Evolutionary conservation across 306 rosid genomes (phyloP).

Genomic region (Prunus davidiana): DNA sequence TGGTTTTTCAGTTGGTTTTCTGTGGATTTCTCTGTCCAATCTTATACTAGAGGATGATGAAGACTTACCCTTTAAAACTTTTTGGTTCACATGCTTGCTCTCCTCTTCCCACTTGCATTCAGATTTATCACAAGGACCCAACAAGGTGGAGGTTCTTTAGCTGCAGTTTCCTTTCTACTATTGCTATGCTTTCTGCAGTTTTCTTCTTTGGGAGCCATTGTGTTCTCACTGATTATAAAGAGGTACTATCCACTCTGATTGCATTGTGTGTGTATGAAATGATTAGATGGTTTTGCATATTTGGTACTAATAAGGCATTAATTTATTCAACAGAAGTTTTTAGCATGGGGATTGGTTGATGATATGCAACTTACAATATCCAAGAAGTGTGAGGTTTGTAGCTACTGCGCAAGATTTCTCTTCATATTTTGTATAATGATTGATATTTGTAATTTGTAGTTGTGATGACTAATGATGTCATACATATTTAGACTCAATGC

Average conservation of each 20-base stretch:
- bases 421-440: neutral
- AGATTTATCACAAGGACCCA: conserved; percentile 11
- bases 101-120: neutral
- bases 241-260: conserved; percentile 7
- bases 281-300: too few species aligned
- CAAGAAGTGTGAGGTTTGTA: conserved; percentile 25
- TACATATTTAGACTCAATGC: conserved; percentile 13
- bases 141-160: conserved; percentile 8
- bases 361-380: conserved; percentile 13
- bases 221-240: conserved; percentile 29
- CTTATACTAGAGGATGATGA: neutral
- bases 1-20: neutral
- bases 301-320: neutral
- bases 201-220: conserved; percentile 31
- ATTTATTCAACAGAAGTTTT: conserved; percentile 18
- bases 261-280: too few species aligned
- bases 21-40: neutral
- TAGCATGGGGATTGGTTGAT: conserved; percentile 17
- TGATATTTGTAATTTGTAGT: neutral
- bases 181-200: conserved; percentile 25
- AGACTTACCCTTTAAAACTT: neutral
- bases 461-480: neutral
- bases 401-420: neutral
- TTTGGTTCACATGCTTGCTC: too few species aligned
- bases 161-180: conserved; percentile 10